Conservation (phyloP, 2,329 filamentous ascomycete genomes). For the Ophiocordyceps camponoti-leonardi region DNA sequence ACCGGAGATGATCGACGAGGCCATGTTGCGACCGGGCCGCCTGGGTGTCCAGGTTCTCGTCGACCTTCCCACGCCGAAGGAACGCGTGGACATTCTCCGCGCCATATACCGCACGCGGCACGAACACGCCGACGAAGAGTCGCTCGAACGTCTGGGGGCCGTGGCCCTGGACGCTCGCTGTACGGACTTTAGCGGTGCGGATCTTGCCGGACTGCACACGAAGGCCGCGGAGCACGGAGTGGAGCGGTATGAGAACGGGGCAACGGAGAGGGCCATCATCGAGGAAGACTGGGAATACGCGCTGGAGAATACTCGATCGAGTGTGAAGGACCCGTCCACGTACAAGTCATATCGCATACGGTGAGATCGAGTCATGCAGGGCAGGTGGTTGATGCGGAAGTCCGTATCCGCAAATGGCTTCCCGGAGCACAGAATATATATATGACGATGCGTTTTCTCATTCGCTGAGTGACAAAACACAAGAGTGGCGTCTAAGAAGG, state of each 20-base stretch:
- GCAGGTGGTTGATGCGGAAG: too few relatives aligned
- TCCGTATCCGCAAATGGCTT: neutral
- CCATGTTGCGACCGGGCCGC: constrained; percentile 82
- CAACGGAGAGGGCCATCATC: constrained; percentile 8
- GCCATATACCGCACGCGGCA: constrained; percentile 40
- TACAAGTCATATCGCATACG: constrained; percentile 11
- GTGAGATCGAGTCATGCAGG: too few relatives aligned
- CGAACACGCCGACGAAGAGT: constrained; percentile 21
- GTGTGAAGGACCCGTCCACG: constrained; percentile 27
- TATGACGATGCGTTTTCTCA: too few relatives aligned
- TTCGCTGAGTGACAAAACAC: neutral
- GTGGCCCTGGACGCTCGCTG: constrained; percentile 54
- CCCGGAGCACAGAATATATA: neutral
- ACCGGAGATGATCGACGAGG: constrained; percentile 90
- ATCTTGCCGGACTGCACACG: constrained; percentile 29
- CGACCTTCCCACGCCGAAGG: constrained; percentile 61
- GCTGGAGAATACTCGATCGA: constrained; percentile 28
- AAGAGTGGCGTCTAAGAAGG: neutral
- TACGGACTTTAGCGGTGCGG: constrained; percentile 57
- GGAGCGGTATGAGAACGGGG: constrained; percentile 13
- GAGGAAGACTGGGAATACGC: constrained; percentile 35
- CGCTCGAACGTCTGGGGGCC: constrained; percentile 34
- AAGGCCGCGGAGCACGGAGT: constrained; percentile 35
- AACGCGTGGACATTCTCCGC: constrained; percentile 71
- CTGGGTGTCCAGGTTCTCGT: constrained; percentile 82